Evolutionary conservation across 495 filamentous ascomycete species (phyloP).

Genomic region (Penicillium herquei): DNA sequence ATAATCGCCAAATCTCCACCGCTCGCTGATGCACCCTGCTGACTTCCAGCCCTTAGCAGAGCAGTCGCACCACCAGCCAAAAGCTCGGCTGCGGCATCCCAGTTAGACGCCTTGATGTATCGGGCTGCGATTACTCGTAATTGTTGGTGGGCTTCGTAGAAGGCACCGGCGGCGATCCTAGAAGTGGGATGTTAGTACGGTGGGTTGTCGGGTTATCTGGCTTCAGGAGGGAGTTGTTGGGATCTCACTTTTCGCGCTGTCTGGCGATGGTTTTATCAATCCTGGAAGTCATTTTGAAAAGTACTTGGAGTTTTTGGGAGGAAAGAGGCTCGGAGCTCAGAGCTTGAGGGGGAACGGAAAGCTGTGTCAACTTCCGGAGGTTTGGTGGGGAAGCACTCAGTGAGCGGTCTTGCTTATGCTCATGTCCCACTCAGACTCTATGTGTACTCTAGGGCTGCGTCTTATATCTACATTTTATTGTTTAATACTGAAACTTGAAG

Average conservation of each 20-base stretch:
- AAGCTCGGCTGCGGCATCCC: constrained; percentile 79
- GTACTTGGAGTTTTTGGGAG: not conserved
- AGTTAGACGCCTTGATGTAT: constrained; percentile 84
- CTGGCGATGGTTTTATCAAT: constrained; percentile 74
- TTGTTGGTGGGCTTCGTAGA: constrained; percentile 98
- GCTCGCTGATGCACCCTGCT: constrained; percentile 72
- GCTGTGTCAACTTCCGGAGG: constrained; percentile 6
- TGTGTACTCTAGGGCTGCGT: no score
- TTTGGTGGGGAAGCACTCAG: constrained; percentile 10
- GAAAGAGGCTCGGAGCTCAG: constrained; percentile 12
- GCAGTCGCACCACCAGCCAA: constrained; percentile 80
- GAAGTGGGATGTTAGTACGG: constrained; percentile 11
- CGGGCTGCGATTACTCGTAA: constrained; percentile 89
- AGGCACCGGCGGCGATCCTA: constrained; percentile 89
- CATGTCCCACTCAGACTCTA: no score
- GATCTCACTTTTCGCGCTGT: constrained; percentile 63
- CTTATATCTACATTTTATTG: no score
- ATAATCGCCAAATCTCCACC: constrained; percentile 87
- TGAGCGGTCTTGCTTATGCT: no score
- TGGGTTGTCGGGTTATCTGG: not conserved
- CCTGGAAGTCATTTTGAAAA: constrained; percentile 54
- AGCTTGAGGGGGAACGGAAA: constrained; percentile 22
- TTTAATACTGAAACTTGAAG: no score
- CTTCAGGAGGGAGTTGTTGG: not conserved
- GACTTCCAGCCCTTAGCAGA: constrained; percentile 74